Base-by-base conservation (phyloP, 169 alveolate genomes). In the Plasmodium vinckei region DNA sequence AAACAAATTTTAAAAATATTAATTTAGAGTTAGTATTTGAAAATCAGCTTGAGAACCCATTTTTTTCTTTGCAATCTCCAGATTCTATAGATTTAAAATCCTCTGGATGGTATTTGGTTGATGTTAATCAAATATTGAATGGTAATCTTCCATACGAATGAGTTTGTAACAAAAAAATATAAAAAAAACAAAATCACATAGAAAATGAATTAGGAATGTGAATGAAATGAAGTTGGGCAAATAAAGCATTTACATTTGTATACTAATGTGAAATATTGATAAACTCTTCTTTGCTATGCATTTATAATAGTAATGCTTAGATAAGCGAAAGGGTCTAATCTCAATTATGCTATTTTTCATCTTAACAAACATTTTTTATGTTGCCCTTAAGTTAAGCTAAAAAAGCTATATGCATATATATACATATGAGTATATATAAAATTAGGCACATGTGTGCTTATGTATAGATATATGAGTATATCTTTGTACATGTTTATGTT, bases 71-170 rank as follows among this genome's bases (percentile, higher is more conserved):
- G 33, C 86, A 86, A 23, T 69, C 91, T 12, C 64, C 68, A 10
- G 91, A 86, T 13, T 21, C 91, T 15, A 59, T 86, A 56, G 63
- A 86, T 53, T 56, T 86, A 19, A 86, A 86, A 63, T 68, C 87
- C 42, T 68, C 87, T 2, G 91, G 91, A 42, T 86, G 91, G 91
- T 70, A 59, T 19, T 53, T 86, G 57, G 91, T 59, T 56, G 91
- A 86, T 25, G 87, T 86, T 33, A 86, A 86, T 70, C 91, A 86
- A 70, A 86, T 86, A 33, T 60, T 86, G 60, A 70, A 70, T 25
- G 91, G 87, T 13, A 86, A 86, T 49, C 46, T 70, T 25, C 91
- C 91, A n/a, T 86, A 86, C 44, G 91, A 86, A 64, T 71, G 57
- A 65, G 10, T 25, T 5, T 9, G 42, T 63, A 49, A 5, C 39